phyloP scores from a whole-genome alignment of 306 rosid genomes.

The Acmispon strigosus region DNA sequence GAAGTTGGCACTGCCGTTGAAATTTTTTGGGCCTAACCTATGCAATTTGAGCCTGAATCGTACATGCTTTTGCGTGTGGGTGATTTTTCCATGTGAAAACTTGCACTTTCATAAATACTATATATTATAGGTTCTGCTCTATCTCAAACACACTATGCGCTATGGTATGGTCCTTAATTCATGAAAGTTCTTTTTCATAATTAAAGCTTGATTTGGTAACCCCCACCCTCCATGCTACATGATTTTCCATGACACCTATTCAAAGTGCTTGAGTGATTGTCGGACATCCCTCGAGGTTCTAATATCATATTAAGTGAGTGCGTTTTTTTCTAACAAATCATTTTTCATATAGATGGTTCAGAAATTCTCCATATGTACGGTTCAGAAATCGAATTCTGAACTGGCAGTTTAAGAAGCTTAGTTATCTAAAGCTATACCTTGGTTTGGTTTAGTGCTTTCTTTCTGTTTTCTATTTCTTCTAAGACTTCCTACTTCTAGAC shows the following conservation, averaged over 20 bases:
- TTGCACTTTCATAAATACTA: constrained; percentile 16
- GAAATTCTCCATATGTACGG: too few relatives aligned
- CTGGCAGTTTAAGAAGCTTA: too few relatives aligned
- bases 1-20: constrained; percentile 12
- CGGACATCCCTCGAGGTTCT: too few relatives aligned
- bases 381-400: too few relatives aligned
- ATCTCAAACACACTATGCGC: constrained; percentile 13
- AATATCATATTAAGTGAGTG: not conserved
- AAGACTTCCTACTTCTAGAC: constrained; percentile 21
- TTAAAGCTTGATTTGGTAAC: not conserved
- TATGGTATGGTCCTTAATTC: constrained; percentile 22
- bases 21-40: not conserved
- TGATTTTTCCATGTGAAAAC: not conserved
- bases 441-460: not conserved
- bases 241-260: constrained; percentile 8
- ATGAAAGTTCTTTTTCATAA: not conserved
- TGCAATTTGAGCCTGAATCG: not conserved
- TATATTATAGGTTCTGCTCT: not conserved
- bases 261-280: constrained; percentile 8
- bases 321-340: too few relatives aligned
- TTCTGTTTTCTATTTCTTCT: constrained; percentile 8
- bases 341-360: too few relatives aligned
- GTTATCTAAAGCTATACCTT: too few relatives aligned
- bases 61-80: constrained; percentile 5
- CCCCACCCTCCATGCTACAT: constrained; percentile 30